Conservation (phyloP, 2,329 filamentous ascomycete genomes). For the Alternaria viburni region DNA sequence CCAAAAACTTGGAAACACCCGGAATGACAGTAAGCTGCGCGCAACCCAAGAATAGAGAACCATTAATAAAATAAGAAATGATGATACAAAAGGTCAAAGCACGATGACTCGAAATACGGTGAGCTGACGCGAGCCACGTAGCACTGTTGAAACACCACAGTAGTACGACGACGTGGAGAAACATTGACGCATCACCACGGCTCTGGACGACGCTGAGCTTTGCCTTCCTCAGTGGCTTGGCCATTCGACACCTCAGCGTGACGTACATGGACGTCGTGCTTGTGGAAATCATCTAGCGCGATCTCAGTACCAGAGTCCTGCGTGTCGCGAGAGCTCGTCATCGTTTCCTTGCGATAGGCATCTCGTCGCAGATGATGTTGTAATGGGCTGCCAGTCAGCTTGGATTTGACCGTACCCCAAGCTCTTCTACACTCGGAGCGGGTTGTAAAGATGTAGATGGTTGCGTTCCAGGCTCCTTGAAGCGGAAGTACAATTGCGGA, state of each 20-base stretch:
- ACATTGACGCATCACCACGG: constrained; percentile 3
- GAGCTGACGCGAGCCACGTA: neutral
- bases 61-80: neutral
- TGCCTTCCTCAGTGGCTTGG: neutral
- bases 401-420: constrained; percentile 9
- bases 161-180: constrained; percentile 4
- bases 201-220: neutral
- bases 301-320: constrained; percentile 13
- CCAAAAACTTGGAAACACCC: neutral
- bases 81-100: neutral
- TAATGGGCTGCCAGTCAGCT: constrained; percentile 9
- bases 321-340: constrained; percentile 10
- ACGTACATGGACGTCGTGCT: constrained; percentile 7
- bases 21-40: neutral
- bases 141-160: constrained; percentile 1
- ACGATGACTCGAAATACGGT: neutral
- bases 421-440: constrained; percentile 37
- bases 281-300: constrained; percentile 7
- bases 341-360: constrained; percentile 7
- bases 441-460: constrained; percentile 68
- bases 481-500: constrained; percentile 78
- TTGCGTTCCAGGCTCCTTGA: constrained; percentile 84
- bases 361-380: neutral
- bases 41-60: neutral
- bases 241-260: neutral